Percentiles rank a stretch among this genome's conserved stretches.
These are phyloP conservation scores for Sarcodon sp. DNA, from an alignment of 768 basidiomycete species.

Conservation along the genomic window DNA sequence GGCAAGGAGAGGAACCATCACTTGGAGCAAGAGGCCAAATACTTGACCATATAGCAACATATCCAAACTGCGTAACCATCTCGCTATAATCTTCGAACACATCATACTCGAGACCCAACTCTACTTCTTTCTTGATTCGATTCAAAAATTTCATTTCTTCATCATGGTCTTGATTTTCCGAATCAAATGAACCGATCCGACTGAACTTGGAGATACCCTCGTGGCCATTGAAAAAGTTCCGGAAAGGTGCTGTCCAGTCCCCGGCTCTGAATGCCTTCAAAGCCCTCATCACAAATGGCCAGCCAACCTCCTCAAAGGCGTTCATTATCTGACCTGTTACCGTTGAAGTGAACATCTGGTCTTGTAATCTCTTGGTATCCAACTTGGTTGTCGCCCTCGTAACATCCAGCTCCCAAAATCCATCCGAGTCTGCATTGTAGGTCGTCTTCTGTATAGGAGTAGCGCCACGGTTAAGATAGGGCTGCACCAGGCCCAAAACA, in stretches of 20 bases:
- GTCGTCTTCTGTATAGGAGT: not conserved
- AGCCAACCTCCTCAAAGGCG: slow-evolving; percentile 64
- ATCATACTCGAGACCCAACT: slow-evolving; percentile 60
- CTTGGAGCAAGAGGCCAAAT: slow-evolving; percentile 89
- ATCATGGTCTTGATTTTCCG: slow-evolving; percentile 13
- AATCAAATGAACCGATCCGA: too few species aligned
- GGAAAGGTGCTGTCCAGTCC: too few species aligned
- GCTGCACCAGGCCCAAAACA: slow-evolving; percentile 48
- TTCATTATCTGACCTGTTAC: slow-evolving; percentile 83
- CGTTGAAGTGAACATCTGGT: slow-evolving; percentile 89
- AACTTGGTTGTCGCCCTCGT: slow-evolving; percentile 42
- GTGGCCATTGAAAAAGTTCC: too few species aligned
- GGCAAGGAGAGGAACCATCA: slow-evolving; percentile 16
- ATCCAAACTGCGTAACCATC: slow-evolving; percentile 95
- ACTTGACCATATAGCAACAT: slow-evolving; percentile 83
- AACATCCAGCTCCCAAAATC: slow-evolving; percentile 41
- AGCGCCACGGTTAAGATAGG: not conserved
- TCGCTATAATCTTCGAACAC: slow-evolving; percentile 86
- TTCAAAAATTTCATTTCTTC: slow-evolving; percentile 76
- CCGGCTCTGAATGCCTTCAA: slow-evolving; percentile 30
- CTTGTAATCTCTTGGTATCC: slow-evolving; percentile 61
- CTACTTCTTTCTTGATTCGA: slow-evolving; percentile 60
- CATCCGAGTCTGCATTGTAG: not conserved
- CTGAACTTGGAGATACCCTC: too few species aligned
- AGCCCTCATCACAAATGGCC: slow-evolving; percentile 66